Base-by-base conservation (phyloP, 2,329 filamentous ascomycete genomes). In the Colletotrichum coccodes region DNA sequence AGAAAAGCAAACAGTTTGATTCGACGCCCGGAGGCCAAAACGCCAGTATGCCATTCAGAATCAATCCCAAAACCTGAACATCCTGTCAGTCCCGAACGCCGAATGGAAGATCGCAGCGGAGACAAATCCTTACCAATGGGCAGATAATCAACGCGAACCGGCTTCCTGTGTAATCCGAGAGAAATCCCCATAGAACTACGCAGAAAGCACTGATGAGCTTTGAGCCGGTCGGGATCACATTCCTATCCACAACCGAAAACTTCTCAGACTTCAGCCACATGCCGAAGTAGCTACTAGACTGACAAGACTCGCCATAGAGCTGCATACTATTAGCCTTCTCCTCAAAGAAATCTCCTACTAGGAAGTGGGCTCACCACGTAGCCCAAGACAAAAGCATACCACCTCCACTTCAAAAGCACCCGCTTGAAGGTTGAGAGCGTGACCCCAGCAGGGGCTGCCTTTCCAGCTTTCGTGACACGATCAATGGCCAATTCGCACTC, bases 251-350 rank as follows among this genome's bases (percentile, higher is more conserved):
- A 6, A 76, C 74, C 0, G 74, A 75, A 62, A 72, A 75, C 14
- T 72, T 64, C 44, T 73, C 72, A 1, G 71, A 65, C 61, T 72
- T 74, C 54, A 75, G 71, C 73, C 73, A 75, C 52, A 75, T 74
- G 34, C 68, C 73, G 54, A 75, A 75, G 49, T 66, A 66, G 4
- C 63, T 58, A 14, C 49, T 49, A 2, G 63, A 40, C 42, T 66
- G 57, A 34, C 63, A 66, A n/a, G 63, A 66, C 32, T 38, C 47
- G 3, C 63, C 63, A 21, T 66, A 66, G 16, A 66, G 58, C 63
- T 66, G 42, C 36, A 26, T 28, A 6, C 8, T 18, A 23, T 59
- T 28, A 68, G 59, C 34, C 18, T 36, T 12, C n/a, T 26, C n/a
- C 4, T 11, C 52, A 28, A 4, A 28, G 23, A 12, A 32, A 5